Evolutionary conservation across 1,284 basidiomycete species (phyloP).

Genomic region (Pseudozyma sp.): DNA sequence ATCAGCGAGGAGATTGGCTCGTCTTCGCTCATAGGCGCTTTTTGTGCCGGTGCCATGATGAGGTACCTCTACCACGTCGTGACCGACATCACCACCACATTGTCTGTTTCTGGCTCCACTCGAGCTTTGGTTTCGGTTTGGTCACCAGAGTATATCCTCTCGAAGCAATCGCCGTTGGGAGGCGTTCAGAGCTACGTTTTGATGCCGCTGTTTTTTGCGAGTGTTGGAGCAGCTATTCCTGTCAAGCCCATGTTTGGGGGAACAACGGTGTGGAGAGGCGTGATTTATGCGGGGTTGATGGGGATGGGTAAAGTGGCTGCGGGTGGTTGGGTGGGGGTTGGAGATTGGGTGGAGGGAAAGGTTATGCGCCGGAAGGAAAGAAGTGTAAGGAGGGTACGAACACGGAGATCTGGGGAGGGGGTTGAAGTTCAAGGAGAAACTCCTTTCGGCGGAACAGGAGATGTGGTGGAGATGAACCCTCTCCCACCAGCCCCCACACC

Average conservation of each 20-base stretch:
- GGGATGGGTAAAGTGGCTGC: constrained; percentile 71
- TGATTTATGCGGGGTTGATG: constrained; percentile 73
- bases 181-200: constrained; percentile 65
- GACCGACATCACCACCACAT: not conserved
- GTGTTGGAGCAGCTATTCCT: constrained; percentile 74
- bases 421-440: not conserved
- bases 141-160: constrained; percentile 19
- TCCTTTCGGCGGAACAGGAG: too few species aligned
- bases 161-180: constrained; percentile 5
- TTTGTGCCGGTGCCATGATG: constrained; percentile 69
- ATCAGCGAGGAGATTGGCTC: constrained; percentile 64
- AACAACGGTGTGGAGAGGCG: constrained; percentile 72
- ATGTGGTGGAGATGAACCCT: not conserved
- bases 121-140: not conserved
- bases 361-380: not conserved
- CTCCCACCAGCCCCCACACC: not conserved
- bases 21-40: constrained; percentile 71
- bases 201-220: constrained; percentile 74
- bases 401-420: not conserved
- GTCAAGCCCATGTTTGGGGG: constrained; percentile 73
- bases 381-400: not conserved
- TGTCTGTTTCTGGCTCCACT: not conserved
- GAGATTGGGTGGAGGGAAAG: constrained; percentile 33
- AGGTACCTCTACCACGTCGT: constrained; percentile 16
- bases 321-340: constrained; percentile 69